A percentile compares a stretch with the other conserved stretches of the same genome.
phyloP scores from a whole-genome alignment of 2,329 filamentous ascomycete genomes.

The Aspergillus pseudoviridinutans region DNA sequence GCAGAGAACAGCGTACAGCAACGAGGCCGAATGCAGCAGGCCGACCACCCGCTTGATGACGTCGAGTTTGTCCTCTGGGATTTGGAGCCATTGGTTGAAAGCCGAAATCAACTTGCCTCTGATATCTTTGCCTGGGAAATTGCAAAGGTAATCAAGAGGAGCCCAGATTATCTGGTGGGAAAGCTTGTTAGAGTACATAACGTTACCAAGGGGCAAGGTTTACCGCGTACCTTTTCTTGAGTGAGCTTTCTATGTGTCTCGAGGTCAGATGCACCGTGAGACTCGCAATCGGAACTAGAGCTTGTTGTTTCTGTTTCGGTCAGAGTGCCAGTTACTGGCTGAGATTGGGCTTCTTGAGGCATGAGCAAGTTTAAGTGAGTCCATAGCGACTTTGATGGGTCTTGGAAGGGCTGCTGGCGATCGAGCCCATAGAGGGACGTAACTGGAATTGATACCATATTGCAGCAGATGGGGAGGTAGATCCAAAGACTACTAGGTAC shows the following conservation, averaged over 20 bases:
- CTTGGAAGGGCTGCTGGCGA: not conserved
- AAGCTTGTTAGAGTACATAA: not conserved
- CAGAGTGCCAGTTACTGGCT: not conserved
- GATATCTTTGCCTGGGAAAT: constrained; percentile 40
- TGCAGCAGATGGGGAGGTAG: not conserved
- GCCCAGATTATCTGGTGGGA: not conserved
- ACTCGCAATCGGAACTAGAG: not conserved
- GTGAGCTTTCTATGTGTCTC: not conserved
- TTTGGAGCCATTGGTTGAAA: constrained; percentile 42
- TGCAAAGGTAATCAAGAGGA: not conserved
- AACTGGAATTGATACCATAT: not conserved
- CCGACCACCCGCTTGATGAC: constrained; percentile 40
- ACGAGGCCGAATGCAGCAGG: constrained; percentile 43
- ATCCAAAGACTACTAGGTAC: not conserved
- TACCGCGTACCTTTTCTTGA: not conserved
- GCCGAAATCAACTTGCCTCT: constrained; percentile 41
- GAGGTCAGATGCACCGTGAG: not conserved
- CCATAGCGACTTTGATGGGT: not conserved
- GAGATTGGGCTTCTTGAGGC: not conserved
- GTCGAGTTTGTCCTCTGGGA: constrained; percentile 34
- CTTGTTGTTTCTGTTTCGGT: not conserved
- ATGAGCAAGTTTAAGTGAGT: not conserved
- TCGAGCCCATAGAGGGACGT: not conserved
- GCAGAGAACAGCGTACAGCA: constrained; percentile 28
- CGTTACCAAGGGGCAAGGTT: not conserved